Evolutionary conservation across 2,329 filamentous ascomycete species (phyloP), one percentile per base, ranked within the genome.

Genomic region (Fusarium sp.): DNA sequence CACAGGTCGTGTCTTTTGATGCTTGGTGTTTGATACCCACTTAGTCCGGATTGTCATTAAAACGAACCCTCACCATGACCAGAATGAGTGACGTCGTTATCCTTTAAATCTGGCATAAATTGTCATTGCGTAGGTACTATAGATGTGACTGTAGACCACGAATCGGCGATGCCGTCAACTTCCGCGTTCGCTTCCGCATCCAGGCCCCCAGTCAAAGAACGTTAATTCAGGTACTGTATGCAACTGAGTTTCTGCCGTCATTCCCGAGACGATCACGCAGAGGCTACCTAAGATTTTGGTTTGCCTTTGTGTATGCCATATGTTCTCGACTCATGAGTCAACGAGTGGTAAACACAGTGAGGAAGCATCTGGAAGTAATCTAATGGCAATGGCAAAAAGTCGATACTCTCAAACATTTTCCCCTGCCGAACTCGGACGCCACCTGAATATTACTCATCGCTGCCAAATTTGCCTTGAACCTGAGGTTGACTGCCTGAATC

Each of bases 101-200:
- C 20, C 27, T 33, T n/a, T 18, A 35, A 33, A 20, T 42, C 46
- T 55, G 30, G 10, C 48, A 42, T 40, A 32, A 46, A 23, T 7
- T 64, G 45, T 30, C 44, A 67, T 52, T 63, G 49, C 49, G 45
- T 35, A 26, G 17, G 12, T 11, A 32, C 23, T 26, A 33, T 30
- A 23, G 33, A 37, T 26, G 46, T 32, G 20, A 37, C 17, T 48
- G 45, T 38, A 17, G 42, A 48, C 18, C 30, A 56, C 50, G 56
- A 57, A 35, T 63, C 68, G 65, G 65, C 45, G 64, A 71, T 27
- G 60, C 65, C 69, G 69, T 56, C 37, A 46, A 30, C 37, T 48
- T 55, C 63, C 58, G 42, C 55, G 27, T 40, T 55, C 60, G 61
- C 32, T 37, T 55, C 56, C 37, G 45, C 41, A 44, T 26, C 63